phyloP scores from a whole-genome alignment of 129 eudicot genomes.

The Daucus carota region DH1_v3.0 NC_030386.2:31846001-31846500 shows the following conservation, averaged over 20 bases:
- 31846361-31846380: slow-evolving; percentile 1
- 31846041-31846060: too few species aligned
- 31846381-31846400: too few species aligned
- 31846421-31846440: too few species aligned
- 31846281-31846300: neutral
- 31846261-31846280: neutral
- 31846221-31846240: neutral
- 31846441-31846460: too few species aligned
- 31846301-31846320: neutral
- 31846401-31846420: too few species aligned
- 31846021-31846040: neutral
- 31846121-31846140: too few species aligned
- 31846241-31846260: neutral
- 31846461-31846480: too few species aligned
- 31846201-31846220: neutral
- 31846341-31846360: neutral
- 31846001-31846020: neutral
- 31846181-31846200: neutral
- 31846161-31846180: neutral
- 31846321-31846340: neutral
- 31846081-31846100: too few species aligned
- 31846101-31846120: too few species aligned
- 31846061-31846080: too few species aligned
- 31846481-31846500: too few species aligned
- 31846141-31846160: neutral